phyloP scores from a whole-genome alignment of 2,329 filamentous ascomycete species.

The Trichoderma guizhouense region DNA sequence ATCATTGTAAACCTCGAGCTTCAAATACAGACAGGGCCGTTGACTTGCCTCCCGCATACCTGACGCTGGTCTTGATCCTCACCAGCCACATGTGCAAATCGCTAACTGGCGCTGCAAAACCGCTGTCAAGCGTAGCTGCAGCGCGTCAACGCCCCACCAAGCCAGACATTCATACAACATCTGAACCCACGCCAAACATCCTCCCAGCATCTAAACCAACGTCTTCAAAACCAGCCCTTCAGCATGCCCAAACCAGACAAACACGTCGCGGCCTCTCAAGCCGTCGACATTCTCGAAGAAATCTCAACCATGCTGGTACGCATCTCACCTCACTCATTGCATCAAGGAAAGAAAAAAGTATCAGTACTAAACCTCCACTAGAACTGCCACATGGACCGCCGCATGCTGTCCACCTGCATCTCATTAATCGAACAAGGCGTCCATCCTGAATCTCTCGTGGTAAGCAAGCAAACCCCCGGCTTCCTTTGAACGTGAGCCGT shows the following conservation, averaged over 20 bases:
- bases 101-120: neutral
- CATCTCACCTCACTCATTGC: conserved; percentile 20
- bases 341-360: neutral
- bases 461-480: conserved; percentile 44
- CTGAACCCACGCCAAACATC: neutral
- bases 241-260: conserved; percentile 57
- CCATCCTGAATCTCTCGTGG: conserved; percentile 90
- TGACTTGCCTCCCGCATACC: neutral
- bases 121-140: neutral
- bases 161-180: neutral
- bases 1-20: neutral
- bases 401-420: conserved; percentile 89
- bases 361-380: conserved; percentile 36
- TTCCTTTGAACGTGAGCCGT: neutral
- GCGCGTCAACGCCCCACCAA: conserved; percentile 7
- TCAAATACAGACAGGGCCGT: neutral
- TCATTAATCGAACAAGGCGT: conserved; percentile 97
- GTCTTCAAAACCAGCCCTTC: conserved; percentile 18
- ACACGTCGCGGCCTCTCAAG: conserved; percentile 74
- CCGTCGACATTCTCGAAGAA: conserved; percentile 78
- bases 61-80: neutral
- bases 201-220: neutral
- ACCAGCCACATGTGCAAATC: neutral
- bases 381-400: conserved; percentile 92
- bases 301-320: conserved; percentile 85